Percentiles rank a stretch among this genome's conserved stretches.
phyloP scores from a whole-genome alignment of 2,329 filamentous ascomycete genomes.

The Didymella segeticola region DNA sequence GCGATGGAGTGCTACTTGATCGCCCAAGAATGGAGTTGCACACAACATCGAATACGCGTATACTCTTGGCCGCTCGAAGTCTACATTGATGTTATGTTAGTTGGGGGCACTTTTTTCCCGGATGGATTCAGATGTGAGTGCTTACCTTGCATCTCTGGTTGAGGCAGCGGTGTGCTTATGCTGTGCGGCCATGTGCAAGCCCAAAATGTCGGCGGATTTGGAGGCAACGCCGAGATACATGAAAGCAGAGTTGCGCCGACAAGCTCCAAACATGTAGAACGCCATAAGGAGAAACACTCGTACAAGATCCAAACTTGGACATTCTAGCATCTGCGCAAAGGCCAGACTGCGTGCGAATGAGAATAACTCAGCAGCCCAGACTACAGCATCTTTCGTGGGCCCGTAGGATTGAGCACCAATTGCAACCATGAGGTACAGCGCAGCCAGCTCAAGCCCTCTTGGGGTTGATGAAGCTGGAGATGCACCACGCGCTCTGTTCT shows the following conservation, averaged over 20 bases:
- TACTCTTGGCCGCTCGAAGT: slow-evolving; percentile 55
- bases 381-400: slow-evolving; percentile 12
- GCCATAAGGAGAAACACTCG: slow-evolving; percentile 63
- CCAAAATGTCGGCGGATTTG: slow-evolving; percentile 63
- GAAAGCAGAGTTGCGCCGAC: slow-evolving; percentile 66
- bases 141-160: slow-evolving; percentile 22
- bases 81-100: slow-evolving; percentile 27
- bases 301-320: slow-evolving; percentile 62
- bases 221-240: slow-evolving; percentile 69
- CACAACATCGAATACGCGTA: slow-evolving; percentile 57
- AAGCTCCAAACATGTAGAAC: slow-evolving; percentile 66
- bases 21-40: slow-evolving; percentile 59
- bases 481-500: neutral
- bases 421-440: slow-evolving; percentile 56
- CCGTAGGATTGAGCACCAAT: slow-evolving; percentile 60
- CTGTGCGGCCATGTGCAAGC: slow-evolving; percentile 40
- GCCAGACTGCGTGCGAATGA: slow-evolving; percentile 57
- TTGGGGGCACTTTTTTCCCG: neutral
- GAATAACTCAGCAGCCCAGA: slow-evolving; percentile 52
- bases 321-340: slow-evolving; percentile 60
- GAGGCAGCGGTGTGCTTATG: slow-evolving; percentile 24
- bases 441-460: slow-evolving; percentile 32
- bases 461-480: slow-evolving; percentile 8
- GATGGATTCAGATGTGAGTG: too few relatives aligned
- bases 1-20: slow-evolving; percentile 42